Evolutionary conservation across 148 eudicot genomes (phyloP).

Genomic region (Gaultheria prostrata): DNA sequence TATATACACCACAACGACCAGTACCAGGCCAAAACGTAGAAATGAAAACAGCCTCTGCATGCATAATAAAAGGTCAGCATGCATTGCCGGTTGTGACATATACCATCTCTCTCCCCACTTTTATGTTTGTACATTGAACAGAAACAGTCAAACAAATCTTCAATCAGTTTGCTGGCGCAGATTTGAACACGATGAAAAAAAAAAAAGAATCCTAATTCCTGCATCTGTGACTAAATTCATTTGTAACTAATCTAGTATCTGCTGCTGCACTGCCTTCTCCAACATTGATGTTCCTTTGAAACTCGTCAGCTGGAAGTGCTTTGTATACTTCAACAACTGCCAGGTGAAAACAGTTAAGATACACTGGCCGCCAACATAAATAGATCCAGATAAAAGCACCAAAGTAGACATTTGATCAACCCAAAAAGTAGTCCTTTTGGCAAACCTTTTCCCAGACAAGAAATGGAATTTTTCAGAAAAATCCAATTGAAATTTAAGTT

Average conservation of each 20-base stretch:
- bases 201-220: slow-evolving; percentile 3
- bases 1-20: neutral
- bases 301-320: slow-evolving; percentile 36
- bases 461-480: neutral
- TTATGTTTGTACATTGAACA: neutral
- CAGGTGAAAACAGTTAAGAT: neutral
- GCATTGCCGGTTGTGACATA: slow-evolving; percentile 1
- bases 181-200: slow-evolving; percentile 1
- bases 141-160: neutral
- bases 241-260: slow-evolving; percentile 7
- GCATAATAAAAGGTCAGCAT: slow-evolving; percentile 32
- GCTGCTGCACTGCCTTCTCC: slow-evolving; percentile 40
- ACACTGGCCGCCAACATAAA: neutral
- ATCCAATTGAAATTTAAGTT: neutral
- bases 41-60: slow-evolving; percentile 11
- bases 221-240: neutral
- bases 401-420: neutral
- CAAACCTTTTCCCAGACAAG: neutral
- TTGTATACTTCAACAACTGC: slow-evolving; percentile 39
- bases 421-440: neutral
- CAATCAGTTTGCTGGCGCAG: slow-evolving; percentile 11
- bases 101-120: neutral
- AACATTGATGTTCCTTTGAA: slow-evolving; percentile 50
- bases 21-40: neutral
- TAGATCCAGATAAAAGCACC: neutral